Evolutionary conservation across 2,329 filamentous ascomycete genomes (phyloP), one percentile per base, ranked within the genome.

Genomic region (Fusarium sp.): DNA sequence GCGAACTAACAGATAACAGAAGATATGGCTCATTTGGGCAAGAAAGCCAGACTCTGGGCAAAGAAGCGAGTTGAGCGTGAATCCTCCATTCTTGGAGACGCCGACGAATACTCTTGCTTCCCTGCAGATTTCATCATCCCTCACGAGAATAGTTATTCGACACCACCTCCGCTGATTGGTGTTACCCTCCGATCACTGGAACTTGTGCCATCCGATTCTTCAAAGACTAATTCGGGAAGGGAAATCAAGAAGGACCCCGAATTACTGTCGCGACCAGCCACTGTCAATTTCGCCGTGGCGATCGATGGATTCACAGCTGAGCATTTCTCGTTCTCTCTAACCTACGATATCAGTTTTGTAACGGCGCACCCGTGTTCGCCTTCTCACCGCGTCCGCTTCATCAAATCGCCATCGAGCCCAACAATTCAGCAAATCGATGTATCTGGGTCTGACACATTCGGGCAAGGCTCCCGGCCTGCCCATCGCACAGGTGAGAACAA

Each of bases 331-430:
- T 82, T 85, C 54, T 74, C 82, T 2, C 77, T 92, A 12, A 78
- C 80, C 8, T 86, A 88, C 69, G 89, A 91, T 62, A 83, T 91
- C 24, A 86, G 86, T 71, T 91, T 91, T 75, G 87, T 91, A 20
- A 91, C 90, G 1, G 88, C 88, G 1, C 88, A 91, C 70, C 90
- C 90, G 0, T 92, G 90, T 71, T 84, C 87, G 8, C 85, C 87
- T 3, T 88, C 87, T 2, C 83, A 83, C 53, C 83, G 85, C 58
- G 85, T 88, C 4, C 86, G 84, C 66, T 85, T 90, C 58, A 75
- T 90, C 53, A 88, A 86, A 74, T 88, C 87, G 16, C 86, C 87
- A 0, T 84, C 85, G 2, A 90, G 87, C 73, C 87, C 88, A 22
- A 87, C 85, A 3, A 87, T 88, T 55, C 86, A 86, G 72, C 85